A percentile compares a stretch with the other conserved stretches of the same genome.
These are phyloP conservation scores for Eucalyptus lansdowneana DNA, from an alignment of 345 rosid genomes.

Conservation along the genomic window DNA sequence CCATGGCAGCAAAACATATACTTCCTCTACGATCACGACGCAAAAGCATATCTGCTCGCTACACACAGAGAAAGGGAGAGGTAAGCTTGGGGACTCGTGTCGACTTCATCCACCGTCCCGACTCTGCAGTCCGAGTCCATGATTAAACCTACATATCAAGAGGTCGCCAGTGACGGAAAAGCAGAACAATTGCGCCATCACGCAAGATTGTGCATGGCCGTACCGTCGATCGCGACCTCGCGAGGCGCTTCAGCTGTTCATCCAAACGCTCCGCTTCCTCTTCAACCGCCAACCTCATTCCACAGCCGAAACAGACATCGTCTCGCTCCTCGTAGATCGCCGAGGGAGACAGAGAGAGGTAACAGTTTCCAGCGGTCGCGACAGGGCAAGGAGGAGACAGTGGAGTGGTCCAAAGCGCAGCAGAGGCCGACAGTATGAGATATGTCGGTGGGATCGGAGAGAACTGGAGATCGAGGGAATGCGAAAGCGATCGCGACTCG, in stretches of 20 bases:
- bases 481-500: background rate
- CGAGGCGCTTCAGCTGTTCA: background rate
- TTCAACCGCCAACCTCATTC: accelerated
- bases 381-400: background rate
- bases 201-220: background rate
- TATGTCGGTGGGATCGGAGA: background rate
- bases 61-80: background rate
- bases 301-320: background rate
- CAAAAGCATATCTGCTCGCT: background rate
- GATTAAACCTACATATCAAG: background rate
- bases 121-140: background rate
- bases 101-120: background rate
- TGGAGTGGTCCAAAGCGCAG: background rate
- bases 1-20: background rate
- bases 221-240: background rate
- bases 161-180: background rate
- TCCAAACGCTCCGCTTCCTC: background rate
- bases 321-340: background rate
- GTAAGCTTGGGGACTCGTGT: background rate
- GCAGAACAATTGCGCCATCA: background rate
- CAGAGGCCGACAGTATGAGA: accelerated
- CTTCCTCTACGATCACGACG: background rate
- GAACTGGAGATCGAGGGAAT: background rate
- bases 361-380: accelerated
- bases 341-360: background rate